These are phyloP conservation scores for Carpinus viminea DNA, from an alignment of 306 rosid genomes.

Conservation along the genomic window DNA sequence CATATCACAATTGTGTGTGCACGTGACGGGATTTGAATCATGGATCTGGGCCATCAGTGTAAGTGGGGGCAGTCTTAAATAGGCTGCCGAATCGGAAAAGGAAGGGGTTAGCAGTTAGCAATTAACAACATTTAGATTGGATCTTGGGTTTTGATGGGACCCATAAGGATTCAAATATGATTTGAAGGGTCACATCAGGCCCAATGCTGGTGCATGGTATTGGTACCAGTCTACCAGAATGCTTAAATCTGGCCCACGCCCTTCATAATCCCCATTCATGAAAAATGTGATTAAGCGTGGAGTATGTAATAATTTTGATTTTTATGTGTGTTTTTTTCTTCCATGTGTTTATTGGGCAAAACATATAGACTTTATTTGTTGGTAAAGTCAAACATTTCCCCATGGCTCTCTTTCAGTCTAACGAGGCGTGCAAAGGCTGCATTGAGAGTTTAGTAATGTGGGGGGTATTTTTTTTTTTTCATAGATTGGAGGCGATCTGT, in stretches of 20 bases:
- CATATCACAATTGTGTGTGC: conserved; percentile 57
- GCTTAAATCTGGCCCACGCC: neutral
- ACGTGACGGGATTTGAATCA: conserved; percentile 78
- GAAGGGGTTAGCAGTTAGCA: conserved; percentile 41
- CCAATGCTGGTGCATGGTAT: neutral
- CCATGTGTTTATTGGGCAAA: neutral
- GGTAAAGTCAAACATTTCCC: neutral
- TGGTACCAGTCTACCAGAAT: neutral
- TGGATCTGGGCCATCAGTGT: conserved; percentile 66
- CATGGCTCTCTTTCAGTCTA: neutral
- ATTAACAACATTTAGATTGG: conserved; percentile 48
- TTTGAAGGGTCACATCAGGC: conserved; percentile 51
- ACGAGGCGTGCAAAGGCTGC: neutral
- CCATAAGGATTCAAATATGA: conserved; percentile 37
- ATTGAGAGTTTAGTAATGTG: neutral
- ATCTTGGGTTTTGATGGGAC: conserved; percentile 24
- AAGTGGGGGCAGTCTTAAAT: conserved; percentile 36
- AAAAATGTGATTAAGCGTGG: neutral
- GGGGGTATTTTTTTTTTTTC: too few species aligned
- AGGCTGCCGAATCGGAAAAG: conserved; percentile 32
- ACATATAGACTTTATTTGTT: neutral
- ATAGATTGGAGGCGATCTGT: too few species aligned
- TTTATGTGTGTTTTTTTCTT: too few species aligned
- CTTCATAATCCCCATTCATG: conserved; percentile 13
- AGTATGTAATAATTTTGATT: neutral